Conservation (phyloP, 163 green algal species). For the Prototheca cutis region DNA sequence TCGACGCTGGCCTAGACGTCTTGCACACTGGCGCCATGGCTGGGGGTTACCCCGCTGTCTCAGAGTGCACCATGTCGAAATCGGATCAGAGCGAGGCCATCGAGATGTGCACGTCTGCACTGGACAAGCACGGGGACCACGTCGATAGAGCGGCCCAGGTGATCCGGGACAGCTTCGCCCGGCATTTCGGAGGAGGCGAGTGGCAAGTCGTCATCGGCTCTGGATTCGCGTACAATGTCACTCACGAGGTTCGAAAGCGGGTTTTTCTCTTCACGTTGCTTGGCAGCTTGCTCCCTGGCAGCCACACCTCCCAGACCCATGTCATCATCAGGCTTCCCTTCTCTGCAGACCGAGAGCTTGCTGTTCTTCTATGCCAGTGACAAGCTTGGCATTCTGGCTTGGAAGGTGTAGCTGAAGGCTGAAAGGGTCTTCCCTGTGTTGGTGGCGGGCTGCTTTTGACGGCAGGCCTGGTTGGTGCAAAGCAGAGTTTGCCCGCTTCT, state of each 20-base stretch:
- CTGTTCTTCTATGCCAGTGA: not conserved
- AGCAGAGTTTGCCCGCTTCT: not conserved
- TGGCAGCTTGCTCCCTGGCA: too few relatives aligned
- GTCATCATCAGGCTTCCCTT: not conserved
- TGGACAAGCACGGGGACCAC: slow-evolving; percentile 74
- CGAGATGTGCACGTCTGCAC: slow-evolving; percentile 75
- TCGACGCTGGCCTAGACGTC: not conserved
- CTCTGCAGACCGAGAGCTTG: not conserved
- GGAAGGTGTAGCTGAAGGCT: too few relatives aligned
- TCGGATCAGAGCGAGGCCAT: slow-evolving; percentile 70
- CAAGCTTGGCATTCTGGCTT: not conserved
- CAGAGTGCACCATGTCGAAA: slow-evolving; percentile 59
- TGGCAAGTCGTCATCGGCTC: slow-evolving; percentile 77
- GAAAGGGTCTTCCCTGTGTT: too few relatives aligned
- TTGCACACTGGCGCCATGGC: slow-evolving; percentile 3
- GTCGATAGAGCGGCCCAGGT: slow-evolving; percentile 80
- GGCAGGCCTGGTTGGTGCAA: too few relatives aligned
- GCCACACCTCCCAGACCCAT: not conserved
- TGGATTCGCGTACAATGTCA: slow-evolving; percentile 31
- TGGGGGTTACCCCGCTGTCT: slow-evolving; percentile 57
- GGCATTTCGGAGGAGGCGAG: slow-evolving; percentile 70
- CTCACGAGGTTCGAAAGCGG: slow-evolving; percentile 24
- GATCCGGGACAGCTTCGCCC: slow-evolving; percentile 85
- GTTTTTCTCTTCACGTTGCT: not conserved
- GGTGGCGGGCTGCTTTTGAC: too few relatives aligned